Evolutionary conservation across 345 rosid genomes (phyloP), one percentile per base, ranked within the genome.

Genomic region (Clausena lansium): DNA sequence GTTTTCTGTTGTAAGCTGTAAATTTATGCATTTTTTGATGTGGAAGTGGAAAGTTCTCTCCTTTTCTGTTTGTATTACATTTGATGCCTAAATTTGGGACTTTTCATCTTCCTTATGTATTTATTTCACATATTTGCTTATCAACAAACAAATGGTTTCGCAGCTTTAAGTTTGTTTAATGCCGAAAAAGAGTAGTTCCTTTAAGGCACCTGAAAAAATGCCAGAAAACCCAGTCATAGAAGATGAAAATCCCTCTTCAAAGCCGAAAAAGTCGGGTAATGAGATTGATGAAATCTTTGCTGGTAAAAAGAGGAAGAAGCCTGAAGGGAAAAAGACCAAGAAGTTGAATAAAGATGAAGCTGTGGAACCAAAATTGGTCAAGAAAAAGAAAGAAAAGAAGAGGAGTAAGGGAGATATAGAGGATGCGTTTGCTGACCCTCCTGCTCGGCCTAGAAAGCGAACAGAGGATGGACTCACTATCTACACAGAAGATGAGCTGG

Each of bases 401-500:
- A 81, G 74, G 75, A 79, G 83, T 36, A 83, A 79, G 78, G 81
- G 62, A 70, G 75, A 7, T 33, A 79, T 60, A 35, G 70, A 63
- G 71, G 67, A 65, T 2, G 76, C 70, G 1, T 45, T 75, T 13
- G 72, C 22, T 1, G 82, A 69, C 2, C 28, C 76, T 10, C 73
- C 83, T 73, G 68, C 80, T 50, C 78, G 73, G 60, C 50, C 88
- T 5, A 80, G 88, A 66, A 89, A 79, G 85, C 89, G 61, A 75
- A 93, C 93, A 0, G 77, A 24, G 9, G 97, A 90, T 15, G 98
- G 98, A 32, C 64, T 93, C 1, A 39, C 32, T 24, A 67, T 93
- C 59, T 93, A 83, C 77, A 83, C 91, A 0, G 94, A 89, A 84
- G 94, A 87, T 45, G 99, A 95, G 82, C 81, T 95, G 83, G 87